These are phyloP conservation scores for Silene latifolia DNA, from an alignment of 148 eudicot genomes.

Conservation along the genomic window DNA sequence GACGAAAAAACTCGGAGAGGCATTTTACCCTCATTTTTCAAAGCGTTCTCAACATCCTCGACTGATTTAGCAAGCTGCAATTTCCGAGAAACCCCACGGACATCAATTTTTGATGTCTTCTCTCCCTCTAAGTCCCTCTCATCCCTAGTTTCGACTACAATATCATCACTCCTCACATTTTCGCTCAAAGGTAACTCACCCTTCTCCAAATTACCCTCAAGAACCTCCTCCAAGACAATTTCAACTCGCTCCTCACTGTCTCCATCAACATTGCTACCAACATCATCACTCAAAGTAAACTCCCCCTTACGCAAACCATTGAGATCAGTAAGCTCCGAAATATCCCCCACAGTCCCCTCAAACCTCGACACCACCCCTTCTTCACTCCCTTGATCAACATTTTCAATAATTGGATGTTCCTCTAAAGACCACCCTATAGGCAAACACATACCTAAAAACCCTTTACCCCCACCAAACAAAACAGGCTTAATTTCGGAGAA, in stretches of 20 bases:
- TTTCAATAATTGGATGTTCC: slow-evolving; percentile 36
- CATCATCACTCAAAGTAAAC: slow-evolving; percentile 20
- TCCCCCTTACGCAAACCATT: slow-evolving; percentile 10
- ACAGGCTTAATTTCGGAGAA: slow-evolving; percentile 13
- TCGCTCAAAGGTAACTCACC: slow-evolving; percentile 19
- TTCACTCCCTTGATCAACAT: slow-evolving; percentile 29
- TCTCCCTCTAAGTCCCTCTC: slow-evolving; percentile 19
- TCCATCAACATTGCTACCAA: slow-evolving; percentile 22
- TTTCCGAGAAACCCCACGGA: slow-evolving; percentile 41
- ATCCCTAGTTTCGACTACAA: slow-evolving; percentile 8
- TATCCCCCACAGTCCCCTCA: slow-evolving; percentile 15
- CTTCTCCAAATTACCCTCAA: slow-evolving; percentile 14
- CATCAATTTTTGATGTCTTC: slow-evolving; percentile 42
- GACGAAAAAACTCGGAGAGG: slow-evolving; percentile 77
- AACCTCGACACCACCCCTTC: slow-evolving; percentile 22
- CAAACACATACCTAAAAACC: slow-evolving; percentile 22
- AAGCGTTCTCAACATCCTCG: slow-evolving; percentile 67
- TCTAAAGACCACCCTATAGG: slow-evolving; percentile 48
- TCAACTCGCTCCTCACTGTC: slow-evolving; percentile 28
- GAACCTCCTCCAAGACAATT: slow-evolving; percentile 22
- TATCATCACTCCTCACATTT: slow-evolving; percentile 19
- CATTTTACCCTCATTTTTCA: slow-evolving; percentile 45
- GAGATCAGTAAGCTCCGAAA: neutral
- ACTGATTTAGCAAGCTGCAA: slow-evolving; percentile 48
- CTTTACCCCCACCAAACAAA: slow-evolving; percentile 21